phyloP scores from a whole-genome alignment of 768 basidiomycete species.

The Dacryopinax primogenitus region DNA sequence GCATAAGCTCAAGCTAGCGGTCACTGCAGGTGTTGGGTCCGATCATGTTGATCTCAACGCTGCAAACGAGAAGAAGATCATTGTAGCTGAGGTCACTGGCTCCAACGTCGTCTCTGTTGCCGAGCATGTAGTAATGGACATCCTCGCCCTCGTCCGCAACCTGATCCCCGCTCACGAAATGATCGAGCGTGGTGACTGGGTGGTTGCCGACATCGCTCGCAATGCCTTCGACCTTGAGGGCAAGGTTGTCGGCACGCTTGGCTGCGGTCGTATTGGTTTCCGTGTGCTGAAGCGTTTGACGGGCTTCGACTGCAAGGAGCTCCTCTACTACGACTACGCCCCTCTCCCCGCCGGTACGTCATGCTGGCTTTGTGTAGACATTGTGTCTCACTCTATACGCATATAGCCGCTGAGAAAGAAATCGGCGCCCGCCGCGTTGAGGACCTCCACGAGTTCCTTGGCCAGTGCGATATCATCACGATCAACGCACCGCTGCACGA shows the following conservation, averaged over 20 bases:
- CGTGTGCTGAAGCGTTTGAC: constrained; percentile 43
- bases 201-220: constrained; percentile 69
- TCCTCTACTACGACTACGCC: constrained; percentile 79
- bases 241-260: constrained; percentile 87
- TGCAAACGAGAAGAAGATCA: constrained; percentile 63
- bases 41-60: constrained; percentile 87
- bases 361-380: neutral
- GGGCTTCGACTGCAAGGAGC: constrained; percentile 80
- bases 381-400: constrained; percentile 16
- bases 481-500: constrained; percentile 84
- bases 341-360: constrained; percentile 48
- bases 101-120: constrained; percentile 86
- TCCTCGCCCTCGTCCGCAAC: constrained; percentile 82
- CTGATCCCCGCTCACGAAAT: constrained; percentile 81
- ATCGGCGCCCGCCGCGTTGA: constrained; percentile 63
- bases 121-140: constrained; percentile 84
- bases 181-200: constrained; percentile 77
- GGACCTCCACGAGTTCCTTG: constrained; percentile 54
- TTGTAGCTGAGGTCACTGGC: constrained; percentile 77
- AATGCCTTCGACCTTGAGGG: constrained; percentile 79
- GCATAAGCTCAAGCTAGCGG: constrained; percentile 76
- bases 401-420: constrained; percentile 47
- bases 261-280: constrained; percentile 44
- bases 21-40: constrained; percentile 84
- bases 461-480: constrained; percentile 65